Evolutionary conservation across 805 yeast species (phyloP).

Genomic region (Cyberlindnera maritima): DNA sequence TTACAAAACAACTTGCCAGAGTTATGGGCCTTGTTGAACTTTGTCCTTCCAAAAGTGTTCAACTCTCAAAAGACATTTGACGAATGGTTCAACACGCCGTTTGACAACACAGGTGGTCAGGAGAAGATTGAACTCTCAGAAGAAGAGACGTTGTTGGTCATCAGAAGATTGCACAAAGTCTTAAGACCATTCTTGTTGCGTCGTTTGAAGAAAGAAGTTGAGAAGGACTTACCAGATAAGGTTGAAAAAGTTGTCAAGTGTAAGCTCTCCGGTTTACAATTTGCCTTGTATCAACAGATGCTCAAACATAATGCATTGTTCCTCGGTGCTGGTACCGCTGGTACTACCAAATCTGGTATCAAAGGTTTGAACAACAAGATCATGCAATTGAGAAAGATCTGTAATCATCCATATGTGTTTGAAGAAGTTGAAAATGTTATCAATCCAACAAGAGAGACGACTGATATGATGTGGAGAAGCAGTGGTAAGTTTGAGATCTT

Average conservation of each 20-base stretch:
- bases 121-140: conserved; percentile 79
- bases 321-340: conserved; percentile 57
- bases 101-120: conserved; percentile 80
- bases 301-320: conserved; percentile 66
- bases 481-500: conserved; percentile 80
- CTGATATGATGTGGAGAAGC: conserved; percentile 69
- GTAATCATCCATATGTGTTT: conserved; percentile 86
- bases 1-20: conserved; percentile 82
- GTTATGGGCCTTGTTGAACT: conserved; percentile 80
- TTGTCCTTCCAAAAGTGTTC: conserved; percentile 80
- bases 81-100: conserved; percentile 89
- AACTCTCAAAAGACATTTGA: conserved; percentile 84
- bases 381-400: conserved; percentile 82
- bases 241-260: conserved; percentile 81
- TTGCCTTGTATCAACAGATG: conserved; percentile 73
- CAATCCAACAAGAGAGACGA: conserved; percentile 59
- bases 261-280: conserved; percentile 70
- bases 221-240: conserved; percentile 80
- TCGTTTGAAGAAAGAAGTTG: conserved; percentile 84
- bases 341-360: conserved; percentile 53
- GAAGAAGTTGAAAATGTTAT: conserved; percentile 76
- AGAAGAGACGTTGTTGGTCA: conserved; percentile 80
- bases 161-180: conserved; percentile 83
- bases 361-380: conserved; percentile 78
- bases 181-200: conserved; percentile 80